Base-by-base conservation (phyloP, 257 asterid genomes). In the Echium plantagineum region DNA sequence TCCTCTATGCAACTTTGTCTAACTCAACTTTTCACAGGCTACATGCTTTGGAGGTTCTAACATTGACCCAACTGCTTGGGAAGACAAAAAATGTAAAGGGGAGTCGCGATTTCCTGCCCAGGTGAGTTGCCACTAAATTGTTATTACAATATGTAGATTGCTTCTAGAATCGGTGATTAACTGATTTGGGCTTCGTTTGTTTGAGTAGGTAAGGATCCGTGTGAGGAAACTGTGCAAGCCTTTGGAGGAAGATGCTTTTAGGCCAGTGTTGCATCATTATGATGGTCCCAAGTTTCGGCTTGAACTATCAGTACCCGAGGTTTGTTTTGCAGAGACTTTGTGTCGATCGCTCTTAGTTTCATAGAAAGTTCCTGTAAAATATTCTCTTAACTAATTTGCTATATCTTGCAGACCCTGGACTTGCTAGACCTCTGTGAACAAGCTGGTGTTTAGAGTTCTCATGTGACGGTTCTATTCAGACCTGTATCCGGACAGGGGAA, bases 51-150 rank as follows among this genome's bases (percentile, higher is more conserved):
- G 98, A 76, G 96, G 94, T 63, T 78, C 93, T 61, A 87, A 91
- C 84, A 87, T 91, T 52, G 98, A 91, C 80, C 93, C 96, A n/a
- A 91, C 95, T 64, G 96, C 98, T 49, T 91, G 96, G 98, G 96
- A 91, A 76, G 96, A 87, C 77, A 87, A 91, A 69, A 91, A 91
- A 67, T 91, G 96, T 77, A 91, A 81, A 83, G 96, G 98, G 51
- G 96, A 87, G 75, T 87, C 98, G 3, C 87, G 98, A 73, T 91
- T 91, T 71, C 96, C 98, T 66, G 96, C 98, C 30, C 98, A 91
- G 96, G 98, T 91, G 63, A 52, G 30, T 49, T 10, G 32, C 52
- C 56, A 62, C 47, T 38, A 49, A 58, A 63, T 20, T 30, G 18
- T 52, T 24, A 48, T 24, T 60, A 17, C 58, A 18, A 57, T 9